A percentile compares a stretch with the other conserved stretches of the same genome.
phyloP scores from a whole-genome alignment of 139 green algal species.

The Gonium pectorale region DNA sequence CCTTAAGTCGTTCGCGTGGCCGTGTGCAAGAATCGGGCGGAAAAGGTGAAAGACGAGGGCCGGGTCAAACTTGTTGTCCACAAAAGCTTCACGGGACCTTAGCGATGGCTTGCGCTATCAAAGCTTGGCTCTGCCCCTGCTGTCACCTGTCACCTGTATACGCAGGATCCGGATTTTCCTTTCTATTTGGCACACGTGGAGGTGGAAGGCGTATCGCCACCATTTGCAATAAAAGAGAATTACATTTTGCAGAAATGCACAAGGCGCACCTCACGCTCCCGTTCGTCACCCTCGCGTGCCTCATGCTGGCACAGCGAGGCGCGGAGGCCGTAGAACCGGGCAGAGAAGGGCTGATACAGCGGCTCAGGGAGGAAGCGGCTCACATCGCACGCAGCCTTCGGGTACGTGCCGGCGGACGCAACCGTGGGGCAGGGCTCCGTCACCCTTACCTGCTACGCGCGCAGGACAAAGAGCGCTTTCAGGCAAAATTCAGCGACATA shows the following conservation, averaged over 20 bases:
- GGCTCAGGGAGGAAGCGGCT: neutral
- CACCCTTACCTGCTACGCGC: neutral
- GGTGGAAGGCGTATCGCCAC: too few relatives aligned
- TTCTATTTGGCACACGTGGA: too few relatives aligned
- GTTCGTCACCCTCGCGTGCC: neutral
- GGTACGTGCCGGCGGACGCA: neutral
- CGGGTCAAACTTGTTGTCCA: neutral
- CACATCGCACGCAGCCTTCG: neutral
- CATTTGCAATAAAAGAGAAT: neutral
- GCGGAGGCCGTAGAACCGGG: too few relatives aligned
- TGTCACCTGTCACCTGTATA: too few relatives aligned
- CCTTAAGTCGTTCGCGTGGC: neutral
- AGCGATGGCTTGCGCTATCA: too few relatives aligned
- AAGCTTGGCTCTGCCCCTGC: too few relatives aligned
- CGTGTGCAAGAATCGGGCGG: neutral
- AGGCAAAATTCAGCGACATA: neutral
- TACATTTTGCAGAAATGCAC: neutral
- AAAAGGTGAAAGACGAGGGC: neutral
- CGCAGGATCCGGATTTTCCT: too few relatives aligned
- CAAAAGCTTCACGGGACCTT: too few relatives aligned
- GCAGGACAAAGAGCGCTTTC: conserved; percentile 23
- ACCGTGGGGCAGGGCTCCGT: too few relatives aligned
- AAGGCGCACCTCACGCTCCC: neutral
- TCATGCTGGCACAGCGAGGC: neutral
- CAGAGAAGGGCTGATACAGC: neutral